These are phyloP conservation scores for Gossypium bickii DNA, from an alignment of 345 rosid genomes.

Conservation along the genomic window DNA sequence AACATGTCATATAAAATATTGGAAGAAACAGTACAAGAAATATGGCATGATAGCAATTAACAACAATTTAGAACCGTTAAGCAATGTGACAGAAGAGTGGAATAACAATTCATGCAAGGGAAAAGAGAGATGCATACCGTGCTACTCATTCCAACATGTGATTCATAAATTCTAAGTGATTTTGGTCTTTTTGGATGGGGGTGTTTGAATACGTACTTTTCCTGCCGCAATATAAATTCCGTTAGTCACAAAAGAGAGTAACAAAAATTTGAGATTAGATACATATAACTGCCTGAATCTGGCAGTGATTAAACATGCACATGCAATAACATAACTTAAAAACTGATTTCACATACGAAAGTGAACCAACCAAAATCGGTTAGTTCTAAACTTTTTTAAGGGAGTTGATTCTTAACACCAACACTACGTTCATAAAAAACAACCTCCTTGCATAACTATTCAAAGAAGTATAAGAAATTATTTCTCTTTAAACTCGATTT, in stretches of 20 bases:
- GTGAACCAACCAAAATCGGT: neutral
- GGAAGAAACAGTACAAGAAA: neutral
- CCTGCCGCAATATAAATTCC: conserved; percentile 43
- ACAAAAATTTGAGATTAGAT: neutral
- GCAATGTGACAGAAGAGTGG: neutral
- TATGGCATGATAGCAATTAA: neutral
- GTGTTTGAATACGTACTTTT: conserved; percentile 72
- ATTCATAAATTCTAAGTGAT: conserved; percentile 86
- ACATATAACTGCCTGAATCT: neutral
- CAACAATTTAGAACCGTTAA: neutral
- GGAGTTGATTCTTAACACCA: neutral
- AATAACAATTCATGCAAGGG: conserved; percentile 11
- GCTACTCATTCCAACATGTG: conserved; percentile 99
- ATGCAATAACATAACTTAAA: neutral
- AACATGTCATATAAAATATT: neutral
- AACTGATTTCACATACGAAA: neutral
- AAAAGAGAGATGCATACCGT: conserved; percentile 48
- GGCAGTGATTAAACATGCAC: neutral
- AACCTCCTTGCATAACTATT: too few relatives aligned
- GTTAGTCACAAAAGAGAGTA: neutral
- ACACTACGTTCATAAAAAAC: neutral
- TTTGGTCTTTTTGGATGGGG: conserved; percentile 81
- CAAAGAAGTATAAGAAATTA: too few relatives aligned
- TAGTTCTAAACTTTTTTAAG: neutral
- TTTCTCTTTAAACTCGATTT: neutral